Percentiles rank a stretch among this genome's conserved stretches.
Conservation (phyloP, 1,139 yeast genomes). For the Yamadazyma membranifaciens region DNA sequence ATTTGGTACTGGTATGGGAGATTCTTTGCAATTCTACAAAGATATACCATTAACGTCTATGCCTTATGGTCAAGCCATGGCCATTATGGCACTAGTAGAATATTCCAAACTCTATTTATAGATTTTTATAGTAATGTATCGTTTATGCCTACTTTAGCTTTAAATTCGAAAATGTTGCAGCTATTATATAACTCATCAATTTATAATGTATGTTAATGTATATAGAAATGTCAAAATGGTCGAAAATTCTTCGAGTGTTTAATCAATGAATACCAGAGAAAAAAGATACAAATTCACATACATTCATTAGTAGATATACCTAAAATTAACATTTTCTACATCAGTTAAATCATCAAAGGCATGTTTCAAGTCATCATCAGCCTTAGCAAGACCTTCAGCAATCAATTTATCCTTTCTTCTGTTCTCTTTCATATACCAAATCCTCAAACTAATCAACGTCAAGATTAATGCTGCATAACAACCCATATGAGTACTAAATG, state of each 20-base stretch:
- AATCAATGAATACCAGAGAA: no score
- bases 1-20: constrained; percentile 36
- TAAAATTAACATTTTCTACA: constrained; percentile 32
- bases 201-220: no score
- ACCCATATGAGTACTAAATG: constrained; percentile 30
- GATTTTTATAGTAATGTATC: background rate
- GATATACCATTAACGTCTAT: constrained; percentile 31
- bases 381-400: constrained; percentile 12
- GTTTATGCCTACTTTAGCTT: background rate
- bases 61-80: constrained; percentile 40
- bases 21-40: constrained; percentile 26
- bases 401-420: constrained; percentile 18
- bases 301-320: constrained; percentile 25
- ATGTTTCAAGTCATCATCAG: constrained; percentile 18
- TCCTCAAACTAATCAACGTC: constrained; percentile 21
- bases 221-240: no score
- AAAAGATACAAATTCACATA: constrained; percentile 14
- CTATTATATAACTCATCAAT: no score
- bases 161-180: background rate
- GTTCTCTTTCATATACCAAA: constrained; percentile 23
- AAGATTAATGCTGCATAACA: constrained; percentile 28
- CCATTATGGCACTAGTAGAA: constrained; percentile 33
- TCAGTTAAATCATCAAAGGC: constrained; percentile 39
- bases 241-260: no score
- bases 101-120: constrained; percentile 20